Conservation (phyloP, 768 basidiomycete genomes). For the Clitopilus hobsonii region DNA sequence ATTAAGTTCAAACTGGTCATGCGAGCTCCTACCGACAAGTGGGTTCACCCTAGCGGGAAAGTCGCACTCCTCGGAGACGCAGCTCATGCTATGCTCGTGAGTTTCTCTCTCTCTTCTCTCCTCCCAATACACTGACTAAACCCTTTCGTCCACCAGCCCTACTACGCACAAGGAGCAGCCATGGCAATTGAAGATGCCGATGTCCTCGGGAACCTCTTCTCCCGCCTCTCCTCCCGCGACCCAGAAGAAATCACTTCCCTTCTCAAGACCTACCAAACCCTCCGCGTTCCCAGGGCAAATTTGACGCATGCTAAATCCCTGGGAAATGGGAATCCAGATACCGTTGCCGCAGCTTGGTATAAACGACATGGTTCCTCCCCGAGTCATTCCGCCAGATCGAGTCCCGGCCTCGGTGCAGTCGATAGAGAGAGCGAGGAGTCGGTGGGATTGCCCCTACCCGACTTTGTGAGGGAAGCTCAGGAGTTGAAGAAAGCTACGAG, state of each 20-base stretch:
- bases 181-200: slow-evolving; percentile 63
- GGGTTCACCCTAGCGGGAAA: slow-evolving; percentile 43
- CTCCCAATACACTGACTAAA: not conserved
- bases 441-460: slow-evolving; percentile 21
- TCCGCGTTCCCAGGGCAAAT: slow-evolving; percentile 42
- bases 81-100: slow-evolving; percentile 50
- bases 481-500: slow-evolving; percentile 25
- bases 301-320: slow-evolving; percentile 38
- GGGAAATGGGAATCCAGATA: slow-evolving; percentile 34
- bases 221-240: slow-evolving; percentile 37
- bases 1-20: slow-evolving; percentile 11
- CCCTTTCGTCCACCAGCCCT: slow-evolving; percentile 32
- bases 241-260: slow-evolving; percentile 52
- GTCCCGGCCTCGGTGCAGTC: no score
- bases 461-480: not conserved
- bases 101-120: not conserved
- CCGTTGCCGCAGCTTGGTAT: slow-evolving; percentile 37
- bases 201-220: slow-evolving; percentile 54
- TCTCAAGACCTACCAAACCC: slow-evolving; percentile 55
- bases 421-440: slow-evolving; percentile 43
- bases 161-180: slow-evolving; percentile 44
- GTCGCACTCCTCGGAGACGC: slow-evolving; percentile 55
- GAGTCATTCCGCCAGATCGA: no score
- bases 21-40: slow-evolving; percentile 32
- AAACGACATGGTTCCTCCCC: no score